A percentile compares a stretch with the other conserved stretches of the same genome.
phyloP scores from a whole-genome alignment of 2,329 filamentous ascomycete genomes.

The Fusarium domesticum region DNA sequence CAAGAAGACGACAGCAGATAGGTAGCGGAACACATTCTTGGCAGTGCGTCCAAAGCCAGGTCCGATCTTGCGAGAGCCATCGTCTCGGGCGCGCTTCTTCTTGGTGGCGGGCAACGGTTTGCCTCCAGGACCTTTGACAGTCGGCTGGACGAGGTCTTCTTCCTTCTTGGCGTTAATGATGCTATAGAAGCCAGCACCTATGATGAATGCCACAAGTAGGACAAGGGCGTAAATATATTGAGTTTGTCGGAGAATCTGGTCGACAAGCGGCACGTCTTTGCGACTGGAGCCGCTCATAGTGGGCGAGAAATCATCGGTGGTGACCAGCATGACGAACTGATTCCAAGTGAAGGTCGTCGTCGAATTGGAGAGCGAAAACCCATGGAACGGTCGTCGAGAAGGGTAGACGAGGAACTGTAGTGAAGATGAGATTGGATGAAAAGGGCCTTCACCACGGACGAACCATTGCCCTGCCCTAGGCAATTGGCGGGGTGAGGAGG shows the following conservation, averaged over 20 bases:
- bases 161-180: slow-evolving; percentile 50
- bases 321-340: slow-evolving; percentile 37
- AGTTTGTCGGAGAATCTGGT: slow-evolving; percentile 44
- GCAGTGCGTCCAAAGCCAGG: slow-evolving; percentile 62
- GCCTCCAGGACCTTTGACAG: slow-evolving; percentile 74
- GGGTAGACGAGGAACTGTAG: slow-evolving; percentile 11
- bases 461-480: slow-evolving; percentile 39
- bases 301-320: slow-evolving; percentile 32
- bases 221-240: slow-evolving; percentile 52
- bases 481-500: slow-evolving; percentile 32
- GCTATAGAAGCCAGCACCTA: slow-evolving; percentile 51
- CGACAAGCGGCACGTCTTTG: slow-evolving; percentile 33
- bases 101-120: slow-evolving; percentile 76
- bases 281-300: slow-evolving; percentile 22
- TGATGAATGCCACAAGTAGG: slow-evolving; percentile 52
- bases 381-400: slow-evolving; percentile 12
- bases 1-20: slow-evolving; percentile 66
- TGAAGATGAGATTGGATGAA: slow-evolving; percentile 18
- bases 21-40: slow-evolving; percentile 71
- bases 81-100: slow-evolving; percentile 47
- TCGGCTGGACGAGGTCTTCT: slow-evolving; percentile 46
- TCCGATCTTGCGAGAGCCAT: slow-evolving; percentile 43
- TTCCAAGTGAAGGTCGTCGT: slow-evolving; percentile 24
- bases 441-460: slow-evolving; percentile 35
- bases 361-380: slow-evolving; percentile 22